Conservation (phyloP, 2,329 filamentous ascomycete genomes). For the Fusarium fracticaudum region DNA sequence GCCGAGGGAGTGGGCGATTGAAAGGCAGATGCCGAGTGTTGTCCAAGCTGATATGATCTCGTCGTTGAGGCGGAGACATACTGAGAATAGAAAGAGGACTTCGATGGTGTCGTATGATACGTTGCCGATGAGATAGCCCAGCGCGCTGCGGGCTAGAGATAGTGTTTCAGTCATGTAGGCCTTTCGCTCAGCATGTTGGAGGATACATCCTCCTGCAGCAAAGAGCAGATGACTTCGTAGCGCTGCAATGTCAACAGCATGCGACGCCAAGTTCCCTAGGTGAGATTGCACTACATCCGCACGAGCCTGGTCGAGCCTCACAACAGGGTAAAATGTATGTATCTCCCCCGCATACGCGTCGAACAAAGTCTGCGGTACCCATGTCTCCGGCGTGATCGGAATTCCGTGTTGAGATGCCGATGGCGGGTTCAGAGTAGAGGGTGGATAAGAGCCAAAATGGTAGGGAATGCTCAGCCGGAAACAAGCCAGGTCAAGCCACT, state of each 20-base stretch:
- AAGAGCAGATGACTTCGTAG: not conserved
- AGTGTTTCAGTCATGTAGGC: not conserved
- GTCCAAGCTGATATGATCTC: slow-evolving; percentile 9
- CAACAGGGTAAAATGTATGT: not conserved
- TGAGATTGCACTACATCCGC: not conserved
- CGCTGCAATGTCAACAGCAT: accelerated
- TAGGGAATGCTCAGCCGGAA: slow-evolving; percentile 6
- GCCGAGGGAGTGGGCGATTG: not conserved
- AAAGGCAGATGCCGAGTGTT: not conserved
- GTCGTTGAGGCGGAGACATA: slow-evolving; percentile 2
- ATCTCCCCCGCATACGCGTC: slow-evolving; percentile 3
- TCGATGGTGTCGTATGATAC: not conserved
- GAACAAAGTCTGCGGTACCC: not conserved
- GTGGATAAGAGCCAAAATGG: not conserved
- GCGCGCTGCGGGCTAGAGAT: accelerated
- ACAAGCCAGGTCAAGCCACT: slow-evolving; percentile 1
- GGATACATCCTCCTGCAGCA: not conserved
- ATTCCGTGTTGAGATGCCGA: not conserved
- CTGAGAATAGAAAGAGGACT: not conserved
- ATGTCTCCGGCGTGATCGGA: not conserved
- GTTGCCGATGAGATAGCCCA: not conserved
- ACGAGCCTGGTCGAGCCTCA: not conserved
- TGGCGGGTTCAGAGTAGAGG: not conserved
- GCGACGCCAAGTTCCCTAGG: accelerated
- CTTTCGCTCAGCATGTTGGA: not conserved